These are phyloP conservation scores for Begonia loranthoides DNA, from an alignment of 306 rosid species.

Conservation along the genomic window DNA sequence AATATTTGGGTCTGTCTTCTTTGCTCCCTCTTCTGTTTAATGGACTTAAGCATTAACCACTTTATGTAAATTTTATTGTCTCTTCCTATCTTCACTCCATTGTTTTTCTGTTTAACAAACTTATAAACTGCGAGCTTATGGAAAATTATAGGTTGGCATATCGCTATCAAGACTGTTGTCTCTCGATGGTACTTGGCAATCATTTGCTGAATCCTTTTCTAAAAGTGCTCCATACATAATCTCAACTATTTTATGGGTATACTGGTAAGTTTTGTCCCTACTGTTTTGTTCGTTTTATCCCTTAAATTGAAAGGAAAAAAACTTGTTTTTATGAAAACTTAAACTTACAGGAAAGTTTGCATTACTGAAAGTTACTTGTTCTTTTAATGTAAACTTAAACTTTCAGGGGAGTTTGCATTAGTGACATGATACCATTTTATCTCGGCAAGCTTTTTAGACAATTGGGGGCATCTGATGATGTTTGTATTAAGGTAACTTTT, in stretches of 20 bases:
- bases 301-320: neutral
- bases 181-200: constrained; percentile 53
- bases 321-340: too few species aligned
- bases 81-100: constrained; percentile 5
- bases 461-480: constrained; percentile 40
- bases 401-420: constrained; percentile 62
- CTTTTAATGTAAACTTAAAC: neutral
- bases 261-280: constrained; percentile 30
- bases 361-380: too few species aligned
- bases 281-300: constrained; percentile 2
- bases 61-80: constrained; percentile 2
- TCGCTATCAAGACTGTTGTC: constrained; percentile 37
- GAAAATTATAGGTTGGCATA: constrained; percentile 41
- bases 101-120: neutral
- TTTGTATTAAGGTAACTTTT: constrained; percentile 36
- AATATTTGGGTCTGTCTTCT: constrained; percentile 65
- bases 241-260: constrained; percentile 50
- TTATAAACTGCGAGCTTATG: constrained; percentile 7
- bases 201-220: constrained; percentile 44
- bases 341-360: too few species aligned
- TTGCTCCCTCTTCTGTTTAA: constrained; percentile 33
- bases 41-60: constrained; percentile 13
- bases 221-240: constrained; percentile 36
- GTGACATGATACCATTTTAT: constrained; percentile 57
- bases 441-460: constrained; percentile 46